Evolutionary conservation across 495 filamentous ascomycete genomes (phyloP).

Genomic region (Platismatia glauca): DNA sequence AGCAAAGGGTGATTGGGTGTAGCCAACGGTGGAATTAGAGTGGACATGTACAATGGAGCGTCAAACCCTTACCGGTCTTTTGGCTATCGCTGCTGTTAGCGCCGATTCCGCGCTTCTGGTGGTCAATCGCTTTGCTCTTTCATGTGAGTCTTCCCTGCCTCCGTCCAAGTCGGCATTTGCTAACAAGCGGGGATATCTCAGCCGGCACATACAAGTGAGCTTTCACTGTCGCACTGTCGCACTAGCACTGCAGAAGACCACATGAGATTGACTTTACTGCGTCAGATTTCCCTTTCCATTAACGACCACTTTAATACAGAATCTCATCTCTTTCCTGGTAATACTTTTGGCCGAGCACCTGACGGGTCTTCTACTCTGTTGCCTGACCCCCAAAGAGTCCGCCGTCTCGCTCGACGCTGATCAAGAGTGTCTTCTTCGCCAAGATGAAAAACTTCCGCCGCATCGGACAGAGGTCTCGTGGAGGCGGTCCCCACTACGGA

Average conservation of each 20-base stretch:
- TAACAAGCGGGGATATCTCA: background rate
- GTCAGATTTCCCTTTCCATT: conserved; percentile 19
- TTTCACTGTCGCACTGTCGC: background rate
- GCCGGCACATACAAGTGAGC: conserved; percentile 19
- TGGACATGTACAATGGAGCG: conserved; percentile 3
- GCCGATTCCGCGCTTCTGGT: conserved; percentile 11
- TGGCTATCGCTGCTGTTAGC: conserved; percentile 5
- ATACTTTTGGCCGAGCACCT: conserved; percentile 4
- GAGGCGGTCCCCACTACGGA: conserved; percentile 1
- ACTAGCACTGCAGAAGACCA: too few relatives aligned
- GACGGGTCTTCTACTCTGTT: background rate
- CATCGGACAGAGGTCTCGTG: background rate
- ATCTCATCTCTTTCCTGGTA: conserved; percentile 2
- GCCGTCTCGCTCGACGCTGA: background rate
- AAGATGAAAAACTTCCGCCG: background rate
- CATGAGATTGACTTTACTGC: background rate
- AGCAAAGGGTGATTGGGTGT: background rate
- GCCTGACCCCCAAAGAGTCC: background rate
- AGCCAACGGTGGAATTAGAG: background rate
- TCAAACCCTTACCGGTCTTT: background rate
- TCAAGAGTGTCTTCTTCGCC: conserved; percentile 3
- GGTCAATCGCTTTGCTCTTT: conserved; percentile 11
- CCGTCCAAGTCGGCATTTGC: too few relatives aligned
- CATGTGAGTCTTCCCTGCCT: background rate
- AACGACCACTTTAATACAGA: conserved; percentile 9